Conservation (phyloP, 331 rosid species). For the Quercus tomentella region DNA sequence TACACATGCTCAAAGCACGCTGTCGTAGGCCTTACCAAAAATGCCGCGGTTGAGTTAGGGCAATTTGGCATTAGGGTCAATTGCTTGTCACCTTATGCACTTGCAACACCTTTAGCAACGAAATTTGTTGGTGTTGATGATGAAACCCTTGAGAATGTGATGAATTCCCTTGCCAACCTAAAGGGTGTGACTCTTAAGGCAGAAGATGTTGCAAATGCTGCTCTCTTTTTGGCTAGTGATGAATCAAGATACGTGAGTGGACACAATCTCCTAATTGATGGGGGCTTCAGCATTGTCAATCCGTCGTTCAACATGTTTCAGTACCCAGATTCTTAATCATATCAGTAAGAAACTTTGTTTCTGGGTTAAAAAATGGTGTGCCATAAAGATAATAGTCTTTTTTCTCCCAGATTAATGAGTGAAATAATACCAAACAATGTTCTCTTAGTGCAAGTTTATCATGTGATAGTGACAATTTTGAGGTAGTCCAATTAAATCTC, state of each 20-base stretch:
- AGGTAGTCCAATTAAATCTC: neutral
- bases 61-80: slow-evolving; percentile 77
- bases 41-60: slow-evolving; percentile 70
- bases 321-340: slow-evolving; percentile 31
- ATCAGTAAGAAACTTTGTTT: neutral
- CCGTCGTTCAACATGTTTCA: slow-evolving; percentile 47
- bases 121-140: slow-evolving; percentile 35
- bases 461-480: too few relatives aligned
- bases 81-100: slow-evolving; percentile 62
- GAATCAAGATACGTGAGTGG: slow-evolving; percentile 64
- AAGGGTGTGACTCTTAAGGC: slow-evolving; percentile 62
- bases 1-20: slow-evolving; percentile 74
- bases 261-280: slow-evolving; percentile 58
- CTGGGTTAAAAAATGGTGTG: too few relatives aligned
- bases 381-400: too few relatives aligned
- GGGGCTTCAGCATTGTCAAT: slow-evolving; percentile 50
- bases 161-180: slow-evolving; percentile 43
- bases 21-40: slow-evolving; percentile 57
- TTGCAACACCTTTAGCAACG: slow-evolving; percentile 52
- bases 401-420: too few relatives aligned
- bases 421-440: too few relatives aligned
- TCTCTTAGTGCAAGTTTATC: too few relatives aligned
- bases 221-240: slow-evolving; percentile 52
- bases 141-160: slow-evolving; percentile 38
- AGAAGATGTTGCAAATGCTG: slow-evolving; percentile 63